Conservation (phyloP, 1,139 yeast genomes). For the Candida labiduridarum region DNA sequence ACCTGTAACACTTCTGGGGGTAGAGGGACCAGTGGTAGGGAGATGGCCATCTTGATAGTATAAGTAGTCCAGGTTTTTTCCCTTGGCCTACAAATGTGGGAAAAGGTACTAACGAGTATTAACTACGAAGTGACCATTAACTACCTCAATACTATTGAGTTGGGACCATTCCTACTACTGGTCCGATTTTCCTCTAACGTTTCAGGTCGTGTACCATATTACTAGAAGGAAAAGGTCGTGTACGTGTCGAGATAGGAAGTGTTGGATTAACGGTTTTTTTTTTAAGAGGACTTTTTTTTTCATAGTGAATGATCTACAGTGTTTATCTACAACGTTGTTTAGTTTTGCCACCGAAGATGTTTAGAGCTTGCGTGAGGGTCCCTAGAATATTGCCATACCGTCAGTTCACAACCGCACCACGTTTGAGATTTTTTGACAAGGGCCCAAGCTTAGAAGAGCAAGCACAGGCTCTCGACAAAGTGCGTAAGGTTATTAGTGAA, state of each 20-base stretch:
- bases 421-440: conserved; percentile 11
- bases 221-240: conserved; percentile 3
- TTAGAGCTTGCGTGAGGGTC: conserved; percentile 1
- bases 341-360: conserved; percentile 1
- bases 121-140: no score
- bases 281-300: background rate
- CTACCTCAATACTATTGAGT: no score
- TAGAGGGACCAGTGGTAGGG: no score
- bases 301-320: background rate
- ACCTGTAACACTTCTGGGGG: no score
- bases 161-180: no score
- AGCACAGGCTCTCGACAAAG: conserved; percentile 20
- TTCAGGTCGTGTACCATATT: background rate
- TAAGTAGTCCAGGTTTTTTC: no score
- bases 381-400: conserved; percentile 2
- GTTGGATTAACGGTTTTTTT: no score
- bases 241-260: background rate
- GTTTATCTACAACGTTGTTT: background rate
- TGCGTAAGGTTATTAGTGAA: conserved; percentile 24
- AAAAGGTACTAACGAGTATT: no score
- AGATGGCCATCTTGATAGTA: no score
- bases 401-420: conserved; percentile 2
- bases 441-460: conserved; percentile 12
- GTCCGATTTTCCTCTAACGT: no score
- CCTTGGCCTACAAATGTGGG: no score